Percentiles rank a stretch among this genome's conserved stretches.
phyloP scores from a whole-genome alignment of 345 rosid species.

The Murraya koenigii region DNA sequence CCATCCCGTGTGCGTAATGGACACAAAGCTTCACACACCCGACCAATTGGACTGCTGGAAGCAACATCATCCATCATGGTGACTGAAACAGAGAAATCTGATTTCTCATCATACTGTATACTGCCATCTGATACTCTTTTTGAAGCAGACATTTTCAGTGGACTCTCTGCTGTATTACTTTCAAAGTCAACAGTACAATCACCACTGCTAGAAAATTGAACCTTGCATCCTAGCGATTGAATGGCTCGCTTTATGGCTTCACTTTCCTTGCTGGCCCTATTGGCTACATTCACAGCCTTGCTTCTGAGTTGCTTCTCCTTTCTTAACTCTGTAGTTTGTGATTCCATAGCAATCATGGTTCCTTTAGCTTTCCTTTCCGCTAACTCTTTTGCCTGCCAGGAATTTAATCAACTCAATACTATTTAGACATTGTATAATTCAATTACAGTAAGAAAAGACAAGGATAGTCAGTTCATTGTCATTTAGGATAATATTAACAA shows the following conservation, averaged over 20 bases:
- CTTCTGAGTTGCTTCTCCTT: slow-evolving; percentile 63
- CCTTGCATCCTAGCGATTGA: slow-evolving; percentile 84
- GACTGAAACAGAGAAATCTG: slow-evolving; percentile 70
- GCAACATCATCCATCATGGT: slow-evolving; percentile 47
- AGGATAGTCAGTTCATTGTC: background rate
- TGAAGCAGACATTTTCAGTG: slow-evolving; percentile 31
- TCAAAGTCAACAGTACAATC: slow-evolving; percentile 63
- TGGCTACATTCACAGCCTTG: slow-evolving; percentile 64
- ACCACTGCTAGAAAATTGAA: slow-evolving; percentile 57
- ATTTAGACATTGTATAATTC: background rate
- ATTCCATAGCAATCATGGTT: slow-evolving; percentile 42
- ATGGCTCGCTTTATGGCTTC: slow-evolving; percentile 71
- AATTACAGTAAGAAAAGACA: background rate
- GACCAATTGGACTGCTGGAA: slow-evolving; percentile 33
- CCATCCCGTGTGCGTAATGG: slow-evolving; percentile 67
- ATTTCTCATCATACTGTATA: slow-evolving; percentile 32
- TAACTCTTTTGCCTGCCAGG: slow-evolving; percentile 67
- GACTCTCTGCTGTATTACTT: slow-evolving; percentile 27
- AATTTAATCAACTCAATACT: slow-evolving; percentile 12
- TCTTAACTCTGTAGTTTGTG: slow-evolving; percentile 51
- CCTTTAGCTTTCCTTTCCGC: slow-evolving; percentile 70
- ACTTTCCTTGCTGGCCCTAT: slow-evolving; percentile 62
- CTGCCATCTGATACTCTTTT: slow-evolving; percentile 30
- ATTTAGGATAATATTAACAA: background rate
- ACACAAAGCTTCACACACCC: slow-evolving; percentile 64